Conservation (phyloP, 2,329 filamentous ascomycete genomes). For the Fusarium begoniae region DNA sequence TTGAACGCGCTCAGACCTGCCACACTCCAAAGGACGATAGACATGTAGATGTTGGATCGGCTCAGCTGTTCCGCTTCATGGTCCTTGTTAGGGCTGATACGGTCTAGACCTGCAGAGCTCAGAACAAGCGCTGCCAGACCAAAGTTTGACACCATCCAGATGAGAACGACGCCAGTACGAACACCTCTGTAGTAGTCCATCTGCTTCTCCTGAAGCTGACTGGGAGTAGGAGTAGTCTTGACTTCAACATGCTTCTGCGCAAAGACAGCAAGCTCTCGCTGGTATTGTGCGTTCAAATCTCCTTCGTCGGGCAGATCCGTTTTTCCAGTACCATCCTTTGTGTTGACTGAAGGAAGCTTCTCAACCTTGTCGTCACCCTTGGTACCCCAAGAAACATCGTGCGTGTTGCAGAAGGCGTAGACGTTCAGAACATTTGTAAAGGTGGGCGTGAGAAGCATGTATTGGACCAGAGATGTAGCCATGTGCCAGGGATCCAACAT, state of each 20-base stretch:
- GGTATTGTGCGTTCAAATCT: conserved; percentile 95
- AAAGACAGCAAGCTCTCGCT: conserved; percentile 82
- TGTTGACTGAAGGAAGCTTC: conserved; percentile 85
- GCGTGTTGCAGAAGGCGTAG: conserved; percentile 98
- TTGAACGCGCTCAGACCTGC: conserved; percentile 85
- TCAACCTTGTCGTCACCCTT: conserved; percentile 98
- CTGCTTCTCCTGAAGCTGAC: conserved; percentile 78
- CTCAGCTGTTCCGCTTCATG: conserved; percentile 55
- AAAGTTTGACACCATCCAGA: conserved; percentile 98
- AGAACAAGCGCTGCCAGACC: conserved; percentile 86
- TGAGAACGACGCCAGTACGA: conserved; percentile 86
- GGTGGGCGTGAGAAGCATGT: conserved; percentile 91
- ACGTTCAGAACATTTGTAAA: conserved; percentile 99
- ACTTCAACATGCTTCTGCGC: conserved; percentile 77
- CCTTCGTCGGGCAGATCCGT: conserved; percentile 95
- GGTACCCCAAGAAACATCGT: conserved; percentile 98
- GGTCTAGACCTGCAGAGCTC: conserved; percentile 83
- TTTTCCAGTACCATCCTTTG: conserved; percentile 90
- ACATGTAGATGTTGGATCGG: conserved; percentile 84
- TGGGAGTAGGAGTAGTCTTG: conserved; percentile 65
- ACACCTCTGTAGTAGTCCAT: conserved; percentile 99
- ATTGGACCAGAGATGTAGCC: conserved; percentile 95
- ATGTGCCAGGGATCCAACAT: conserved; percentile 99
- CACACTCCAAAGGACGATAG: conserved; percentile 88
- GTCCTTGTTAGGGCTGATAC: conserved; percentile 57